These are phyloP conservation scores for Aspergillus intermedius DNA, from an alignment of 2,329 filamentous ascomycete species.

Conservation along the genomic window DNA sequence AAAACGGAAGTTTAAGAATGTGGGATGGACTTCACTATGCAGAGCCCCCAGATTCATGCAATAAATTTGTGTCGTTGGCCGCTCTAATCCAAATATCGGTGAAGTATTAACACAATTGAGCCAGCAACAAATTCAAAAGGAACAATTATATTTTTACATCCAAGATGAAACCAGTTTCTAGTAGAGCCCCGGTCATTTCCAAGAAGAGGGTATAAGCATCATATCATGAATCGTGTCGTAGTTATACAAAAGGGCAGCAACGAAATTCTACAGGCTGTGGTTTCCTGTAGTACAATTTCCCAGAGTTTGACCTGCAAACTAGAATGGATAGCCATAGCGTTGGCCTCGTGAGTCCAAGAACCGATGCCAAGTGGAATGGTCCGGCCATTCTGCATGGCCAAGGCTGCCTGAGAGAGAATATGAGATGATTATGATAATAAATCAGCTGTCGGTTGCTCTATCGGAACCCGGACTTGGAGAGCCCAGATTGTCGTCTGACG, in stretches of 20 bases:
- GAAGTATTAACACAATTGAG: neutral
- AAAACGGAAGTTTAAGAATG: too few relatives aligned
- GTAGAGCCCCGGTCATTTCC: neutral
- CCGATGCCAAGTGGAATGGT: neutral
- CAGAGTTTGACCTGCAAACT: constrained; percentile 8
- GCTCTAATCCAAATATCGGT: too few relatives aligned
- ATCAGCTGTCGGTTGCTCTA: neutral
- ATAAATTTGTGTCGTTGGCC: too few relatives aligned
- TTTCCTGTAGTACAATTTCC: neutral
- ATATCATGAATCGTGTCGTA: constrained; percentile 9
- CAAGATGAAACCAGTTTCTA: neutral
- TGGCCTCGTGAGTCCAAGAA: neutral
- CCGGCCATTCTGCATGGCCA: neutral
- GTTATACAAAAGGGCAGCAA: constrained; percentile 4
- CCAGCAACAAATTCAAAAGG: neutral
- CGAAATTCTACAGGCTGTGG: neutral
- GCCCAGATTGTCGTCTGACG: neutral
- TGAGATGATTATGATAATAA: too few relatives aligned
- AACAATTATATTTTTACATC: neutral
- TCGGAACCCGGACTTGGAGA: neutral
- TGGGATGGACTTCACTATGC: too few relatives aligned
- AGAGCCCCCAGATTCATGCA: too few relatives aligned
- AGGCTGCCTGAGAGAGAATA: too few relatives aligned
- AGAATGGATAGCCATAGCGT: neutral
- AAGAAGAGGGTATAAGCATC: constrained; percentile 7